phyloP scores from a whole-genome alignment of 2,329 filamentous ascomycete species.

The Cercospora beticola region DNA sequence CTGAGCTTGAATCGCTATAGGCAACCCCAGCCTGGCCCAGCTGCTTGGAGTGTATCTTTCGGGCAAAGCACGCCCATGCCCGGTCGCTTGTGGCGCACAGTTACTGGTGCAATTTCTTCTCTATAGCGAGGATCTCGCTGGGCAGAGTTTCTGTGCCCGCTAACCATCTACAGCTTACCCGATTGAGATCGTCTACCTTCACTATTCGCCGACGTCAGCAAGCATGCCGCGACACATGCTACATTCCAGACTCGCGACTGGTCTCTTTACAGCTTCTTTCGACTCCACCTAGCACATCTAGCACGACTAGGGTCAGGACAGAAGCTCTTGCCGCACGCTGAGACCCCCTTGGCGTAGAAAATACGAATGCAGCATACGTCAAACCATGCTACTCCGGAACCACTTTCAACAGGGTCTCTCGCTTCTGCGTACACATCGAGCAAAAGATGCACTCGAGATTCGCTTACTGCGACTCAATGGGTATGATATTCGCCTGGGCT shows the following conservation, averaged over 20 bases:
- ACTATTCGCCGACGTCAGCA: not conserved
- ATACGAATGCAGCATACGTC: not conserved
- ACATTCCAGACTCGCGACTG: not conserved
- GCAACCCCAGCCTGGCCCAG: not conserved
- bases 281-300: not conserved
- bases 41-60: not conserved
- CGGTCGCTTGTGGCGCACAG: not conserved
- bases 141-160: not conserved
- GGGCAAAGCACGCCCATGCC: not conserved
- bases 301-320: not conserved
- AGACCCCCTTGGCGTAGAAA: not conserved
- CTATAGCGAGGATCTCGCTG: not conserved
- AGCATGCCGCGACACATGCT: not conserved
- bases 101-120: not conserved
- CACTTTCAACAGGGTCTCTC: not conserved
- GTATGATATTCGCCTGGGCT: not conserved
- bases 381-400: not conserved
- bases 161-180: not conserved
- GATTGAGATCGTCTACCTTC: not conserved
- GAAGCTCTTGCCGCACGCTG: not conserved
- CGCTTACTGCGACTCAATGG: not conserved
- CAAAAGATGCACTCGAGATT: not conserved
- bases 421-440: not conserved
- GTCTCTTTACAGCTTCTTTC: not conserved
- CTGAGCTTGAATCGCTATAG: constrained; percentile 1